Conservation (phyloP, 2,329 filamentous ascomycete genomes). For the Aspergillus terreus region DNA sequence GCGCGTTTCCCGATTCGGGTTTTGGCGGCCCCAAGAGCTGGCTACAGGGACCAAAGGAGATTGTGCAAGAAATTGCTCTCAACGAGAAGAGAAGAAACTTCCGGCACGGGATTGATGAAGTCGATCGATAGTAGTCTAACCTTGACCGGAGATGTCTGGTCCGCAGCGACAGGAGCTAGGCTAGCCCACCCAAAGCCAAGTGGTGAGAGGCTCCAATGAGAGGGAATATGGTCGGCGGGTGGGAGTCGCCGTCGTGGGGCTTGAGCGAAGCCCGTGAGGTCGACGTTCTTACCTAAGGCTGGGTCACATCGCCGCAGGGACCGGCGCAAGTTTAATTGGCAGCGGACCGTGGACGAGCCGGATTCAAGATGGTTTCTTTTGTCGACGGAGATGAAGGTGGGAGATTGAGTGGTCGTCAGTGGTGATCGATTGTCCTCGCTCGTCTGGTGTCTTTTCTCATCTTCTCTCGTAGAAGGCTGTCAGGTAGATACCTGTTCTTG, state of each 20-base stretch:
- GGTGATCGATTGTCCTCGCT: too few species aligned
- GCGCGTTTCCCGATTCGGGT: neutral
- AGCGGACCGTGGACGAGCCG: neutral
- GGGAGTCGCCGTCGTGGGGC: neutral
- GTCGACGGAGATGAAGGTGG: neutral
- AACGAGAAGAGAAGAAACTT: neutral
- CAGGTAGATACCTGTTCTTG: neutral
- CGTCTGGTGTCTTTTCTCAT: too few species aligned
- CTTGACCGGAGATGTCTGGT: conserved; percentile 2
- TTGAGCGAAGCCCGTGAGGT: neutral
- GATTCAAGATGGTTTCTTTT: neutral
- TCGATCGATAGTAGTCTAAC: neutral
- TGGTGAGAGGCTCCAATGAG: neutral
- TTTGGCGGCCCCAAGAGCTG: neutral
- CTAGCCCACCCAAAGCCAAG: neutral
- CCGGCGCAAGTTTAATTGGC: neutral
- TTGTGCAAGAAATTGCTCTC: too few species aligned
- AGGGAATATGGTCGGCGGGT: neutral
- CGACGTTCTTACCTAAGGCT: neutral
- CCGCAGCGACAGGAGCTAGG: neutral
- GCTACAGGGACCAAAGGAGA: neutral
- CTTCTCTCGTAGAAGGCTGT: too few species aligned
- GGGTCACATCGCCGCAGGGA: neutral
- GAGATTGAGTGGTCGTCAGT: too few species aligned
- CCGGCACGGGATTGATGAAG: neutral